phyloP scores from a whole-genome alignment of 345 rosid species.

The Eucalyptus polyanthemos region DNA sequence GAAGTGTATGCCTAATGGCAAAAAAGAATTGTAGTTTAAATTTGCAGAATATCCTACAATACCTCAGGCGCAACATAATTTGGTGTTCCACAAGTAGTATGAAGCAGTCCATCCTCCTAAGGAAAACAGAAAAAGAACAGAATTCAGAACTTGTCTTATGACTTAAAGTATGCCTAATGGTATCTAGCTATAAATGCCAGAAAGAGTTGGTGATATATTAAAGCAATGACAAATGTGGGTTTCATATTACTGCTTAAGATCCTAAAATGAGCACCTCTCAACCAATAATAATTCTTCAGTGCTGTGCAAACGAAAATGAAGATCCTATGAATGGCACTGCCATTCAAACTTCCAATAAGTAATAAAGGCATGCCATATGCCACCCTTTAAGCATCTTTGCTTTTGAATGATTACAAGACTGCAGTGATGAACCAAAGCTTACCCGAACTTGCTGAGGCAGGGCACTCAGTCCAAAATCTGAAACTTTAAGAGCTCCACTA shows the following conservation, averaged over 20 bases:
- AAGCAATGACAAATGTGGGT: neutral
- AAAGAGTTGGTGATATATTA: neutral
- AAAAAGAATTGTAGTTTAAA: neutral
- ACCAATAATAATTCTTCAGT: neutral
- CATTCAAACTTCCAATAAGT: neutral
- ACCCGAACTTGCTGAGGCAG: slow-evolving; percentile 99
- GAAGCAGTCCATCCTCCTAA: slow-evolving; percentile 97
- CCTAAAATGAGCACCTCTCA: neutral
- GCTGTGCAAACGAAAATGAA: neutral
- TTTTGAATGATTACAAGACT: neutral
- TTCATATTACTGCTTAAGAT: neutral
- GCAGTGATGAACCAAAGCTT: slow-evolving; percentile 4
- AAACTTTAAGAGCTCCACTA: slow-evolving; percentile 72
- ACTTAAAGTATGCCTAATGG: neutral
- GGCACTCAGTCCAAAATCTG: slow-evolving; percentile 98
- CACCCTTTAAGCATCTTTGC: neutral
- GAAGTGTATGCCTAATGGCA: neutral
- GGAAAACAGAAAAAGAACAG: neutral
- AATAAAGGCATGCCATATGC: neutral
- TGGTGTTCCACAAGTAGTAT: slow-evolving; percentile 98
- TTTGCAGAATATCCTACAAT: neutral
- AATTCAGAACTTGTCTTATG: neutral
- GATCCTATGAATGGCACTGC: neutral
- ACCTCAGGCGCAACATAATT: slow-evolving; percentile 99
- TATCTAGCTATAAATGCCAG: neutral